phyloP scores from a whole-genome alignment of 2,329 filamentous ascomycete species.

The Calonectria hawksworthii region DNA sequence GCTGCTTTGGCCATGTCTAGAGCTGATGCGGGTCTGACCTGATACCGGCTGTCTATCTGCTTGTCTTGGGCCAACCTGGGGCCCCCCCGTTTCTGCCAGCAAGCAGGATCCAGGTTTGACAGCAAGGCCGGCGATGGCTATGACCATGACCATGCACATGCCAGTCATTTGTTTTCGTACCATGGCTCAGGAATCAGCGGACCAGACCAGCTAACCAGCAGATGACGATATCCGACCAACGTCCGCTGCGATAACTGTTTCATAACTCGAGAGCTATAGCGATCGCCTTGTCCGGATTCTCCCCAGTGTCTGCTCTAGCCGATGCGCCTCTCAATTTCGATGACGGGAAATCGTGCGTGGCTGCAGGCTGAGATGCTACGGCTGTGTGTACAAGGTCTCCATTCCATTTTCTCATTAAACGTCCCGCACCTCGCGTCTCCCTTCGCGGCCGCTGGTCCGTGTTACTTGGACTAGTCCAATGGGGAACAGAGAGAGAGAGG shows the following conservation, averaged over 20 bases:
- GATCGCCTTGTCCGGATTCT: conserved; percentile 31
- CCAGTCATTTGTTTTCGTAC: conserved; percentile 1
- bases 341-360: conserved; percentile 29
- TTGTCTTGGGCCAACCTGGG: conserved; percentile 17
- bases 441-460: conserved; percentile 20
- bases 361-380: neutral
- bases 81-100: conserved; percentile 42
- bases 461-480: conserved; percentile 27
- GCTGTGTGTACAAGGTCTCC: conserved; percentile 13
- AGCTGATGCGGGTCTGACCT: conserved; percentile 4
- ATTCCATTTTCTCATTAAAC: conserved; percentile 33
- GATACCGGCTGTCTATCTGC: conserved; percentile 7
- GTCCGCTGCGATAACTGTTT: conserved; percentile 17
- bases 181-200: neutral
- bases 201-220: neutral
- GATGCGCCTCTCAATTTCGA: conserved; percentile 30
- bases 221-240: conserved; percentile 8
- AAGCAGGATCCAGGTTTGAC: conserved; percentile 15
- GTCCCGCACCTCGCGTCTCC: conserved; percentile 24
- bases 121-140: neutral
- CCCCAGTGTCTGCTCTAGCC: conserved; percentile 25
- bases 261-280: conserved; percentile 20
- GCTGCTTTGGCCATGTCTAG: conserved; percentile 10
- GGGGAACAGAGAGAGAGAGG: conserved; percentile 12
- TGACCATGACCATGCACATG: neutral